Evolutionary conservation across 495 filamentous ascomycete genomes (phyloP), one percentile per base, ranked within the genome.

Genomic region (Haplographium delicatum): DNA sequence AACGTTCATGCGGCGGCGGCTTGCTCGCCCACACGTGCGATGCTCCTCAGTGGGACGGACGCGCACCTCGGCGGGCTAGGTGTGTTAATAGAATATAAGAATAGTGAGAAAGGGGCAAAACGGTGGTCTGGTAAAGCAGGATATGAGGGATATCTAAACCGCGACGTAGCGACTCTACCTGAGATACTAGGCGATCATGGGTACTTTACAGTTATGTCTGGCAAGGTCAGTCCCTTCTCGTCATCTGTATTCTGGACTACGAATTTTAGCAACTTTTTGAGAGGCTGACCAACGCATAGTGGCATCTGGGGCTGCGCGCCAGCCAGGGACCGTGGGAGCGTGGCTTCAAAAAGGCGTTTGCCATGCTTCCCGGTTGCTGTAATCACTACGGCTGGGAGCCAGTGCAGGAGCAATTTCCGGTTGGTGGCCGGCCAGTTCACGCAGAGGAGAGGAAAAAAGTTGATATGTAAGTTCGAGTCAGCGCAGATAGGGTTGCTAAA

Each of bases 81-180:
- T 18, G 71, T 72, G 33, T 44, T 76, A 35, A 57, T 68, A 42
- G 70, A 73, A 53, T 71, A 57, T 15, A 49, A 41, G 31, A n/a
- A n/a, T n/a, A n/a, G n/a, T n/a, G 3, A 37, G 4, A 6, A 13
- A 4, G n/a, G 22, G 3, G 6, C n/a, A 10, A 5, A 62, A 16
- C 4, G 10, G 7, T 63, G 62, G 34, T 57, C 62, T 8, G 65
- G 66, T n/a, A 81, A 79, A 76, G 78, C 80, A 1, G 80, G 80
- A 0, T 82, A 84, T 57, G 81, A 84, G 60, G 80, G 80, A 1
- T 84, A 83, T 50, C 70, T 85, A 24, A 83, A 85, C 45, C 74
- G 79, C 41, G 64, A 70, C 5, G 80, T 85, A 18, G 81, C 72
- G 0, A 73, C 81, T 4, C 66, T 84, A 5, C 79, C 80, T 9